phyloP scores from a whole-genome alignment of 2,329 filamentous ascomycete species.

The Metarhizium brunneum region DNA sequence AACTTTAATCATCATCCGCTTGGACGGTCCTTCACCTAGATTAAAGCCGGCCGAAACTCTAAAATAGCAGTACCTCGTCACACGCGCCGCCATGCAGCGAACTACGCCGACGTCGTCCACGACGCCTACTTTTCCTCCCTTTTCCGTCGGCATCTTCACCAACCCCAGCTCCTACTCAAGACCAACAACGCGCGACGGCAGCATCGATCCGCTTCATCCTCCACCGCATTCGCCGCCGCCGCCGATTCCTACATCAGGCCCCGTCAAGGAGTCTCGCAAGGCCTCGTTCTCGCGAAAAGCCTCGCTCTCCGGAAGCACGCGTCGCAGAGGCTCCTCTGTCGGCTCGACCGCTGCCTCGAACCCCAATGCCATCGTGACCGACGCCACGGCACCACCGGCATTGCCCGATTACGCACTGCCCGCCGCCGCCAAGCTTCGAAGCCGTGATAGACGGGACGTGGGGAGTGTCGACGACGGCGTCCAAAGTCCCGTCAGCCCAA shows the following conservation, averaged over 20 bases:
- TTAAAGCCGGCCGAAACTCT: neutral
- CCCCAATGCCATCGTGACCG: conserved; percentile 30
- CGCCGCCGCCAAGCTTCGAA: conserved; percentile 35
- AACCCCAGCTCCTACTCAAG: conserved; percentile 17
- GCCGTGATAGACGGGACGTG: conserved; percentile 12
- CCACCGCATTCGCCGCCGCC: neutral
- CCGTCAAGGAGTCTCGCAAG: conserved; percentile 34
- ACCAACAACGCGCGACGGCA: conserved; percentile 27
- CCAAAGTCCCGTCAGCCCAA: conserved; percentile 11
- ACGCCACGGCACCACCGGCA: conserved; percentile 40
- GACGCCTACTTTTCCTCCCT: conserved; percentile 26
- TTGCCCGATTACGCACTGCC: conserved; percentile 44
- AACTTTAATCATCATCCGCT: neutral
- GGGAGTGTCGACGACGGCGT: conserved; percentile 2
- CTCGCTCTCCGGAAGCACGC: conserved; percentile 39
- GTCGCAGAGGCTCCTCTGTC: conserved; percentile 28
- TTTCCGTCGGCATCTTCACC: conserved; percentile 22
- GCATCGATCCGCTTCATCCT: conserved; percentile 11
- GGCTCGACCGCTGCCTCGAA: conserved; percentile 25
- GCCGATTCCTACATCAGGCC: neutral
- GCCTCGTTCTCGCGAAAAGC: conserved; percentile 44
- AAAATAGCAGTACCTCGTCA: neutral
- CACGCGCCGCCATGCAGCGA: conserved; percentile 5
- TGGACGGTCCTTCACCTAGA: neutral
- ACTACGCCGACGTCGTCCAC: conserved; percentile 11